These are phyloP conservation scores for Jatropha podagrica DNA, from an alignment of 441 rosid genomes.

Conservation along the genomic window DNA sequence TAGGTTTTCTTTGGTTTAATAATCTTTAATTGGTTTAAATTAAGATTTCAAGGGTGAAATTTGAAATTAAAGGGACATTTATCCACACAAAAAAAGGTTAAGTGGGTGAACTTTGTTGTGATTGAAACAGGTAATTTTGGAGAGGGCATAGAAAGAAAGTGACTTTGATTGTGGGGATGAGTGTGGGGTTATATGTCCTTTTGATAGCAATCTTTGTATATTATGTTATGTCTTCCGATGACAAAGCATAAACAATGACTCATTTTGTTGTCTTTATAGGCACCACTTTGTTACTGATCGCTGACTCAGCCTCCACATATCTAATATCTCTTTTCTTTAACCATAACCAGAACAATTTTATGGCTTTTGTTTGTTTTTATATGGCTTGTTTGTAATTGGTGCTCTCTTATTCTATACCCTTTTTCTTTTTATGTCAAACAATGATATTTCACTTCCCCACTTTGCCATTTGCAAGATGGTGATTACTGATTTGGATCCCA, in stretches of 20 bases:
- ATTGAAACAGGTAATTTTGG: not conserved
- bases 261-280: slow-evolving; percentile 22
- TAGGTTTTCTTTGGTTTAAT: not conserved
- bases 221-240: slow-evolving; percentile 21
- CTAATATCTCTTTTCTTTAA: slow-evolving; percentile 11
- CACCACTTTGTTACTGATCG: slow-evolving; percentile 26
- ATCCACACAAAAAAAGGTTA: not conserved
- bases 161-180: not conserved
- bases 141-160: not conserved
- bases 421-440: not conserved
- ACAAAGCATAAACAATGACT: slow-evolving; percentile 32
- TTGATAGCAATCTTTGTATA: slow-evolving; percentile 12
- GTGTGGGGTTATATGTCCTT: not conserved
- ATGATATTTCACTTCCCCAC: not conserved
- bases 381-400: not conserved
- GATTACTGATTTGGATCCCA: not conserved
- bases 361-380: slow-evolving; percentile 8
- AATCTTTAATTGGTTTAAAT: not conserved
- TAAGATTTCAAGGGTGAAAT: not conserved
- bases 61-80: not conserved
- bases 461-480: not conserved
- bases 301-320: slow-evolving; percentile 51
- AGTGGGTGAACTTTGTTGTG: not conserved
- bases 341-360: not conserved
- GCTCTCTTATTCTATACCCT: slow-evolving; percentile 6